phyloP scores from a whole-genome alignment of 768 basidiomycete species.

The Suillus sp. region DNA sequence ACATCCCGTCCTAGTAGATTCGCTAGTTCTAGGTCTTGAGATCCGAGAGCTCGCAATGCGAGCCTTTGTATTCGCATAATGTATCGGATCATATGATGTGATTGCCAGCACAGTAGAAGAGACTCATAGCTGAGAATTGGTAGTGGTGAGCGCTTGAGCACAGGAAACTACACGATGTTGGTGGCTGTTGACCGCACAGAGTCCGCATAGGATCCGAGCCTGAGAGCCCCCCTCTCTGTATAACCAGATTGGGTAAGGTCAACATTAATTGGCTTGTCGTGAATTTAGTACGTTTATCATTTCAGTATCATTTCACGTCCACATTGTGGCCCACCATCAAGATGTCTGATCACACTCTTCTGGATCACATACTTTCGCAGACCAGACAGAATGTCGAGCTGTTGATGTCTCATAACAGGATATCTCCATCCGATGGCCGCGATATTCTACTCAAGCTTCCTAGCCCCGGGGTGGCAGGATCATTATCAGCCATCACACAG shows the following conservation, averaged over 20 bases:
- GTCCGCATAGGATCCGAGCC: neutral
- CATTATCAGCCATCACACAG: slow-evolving; percentile 25
- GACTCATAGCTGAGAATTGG: neutral
- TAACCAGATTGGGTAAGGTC: neutral
- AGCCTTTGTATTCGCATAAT: neutral
- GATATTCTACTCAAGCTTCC: slow-evolving; percentile 43
- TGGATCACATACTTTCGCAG: slow-evolving; percentile 46
- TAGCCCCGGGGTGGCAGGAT: slow-evolving; percentile 20
- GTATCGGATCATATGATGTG: neutral
- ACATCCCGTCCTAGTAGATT: neutral
- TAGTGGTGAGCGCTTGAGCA: neutral
- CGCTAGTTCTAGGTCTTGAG: neutral
- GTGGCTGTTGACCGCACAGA: neutral
- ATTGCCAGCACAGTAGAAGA: neutral
- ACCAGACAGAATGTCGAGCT: slow-evolving; percentile 49
- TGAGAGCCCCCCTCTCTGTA: neutral
- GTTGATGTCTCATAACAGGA: slow-evolving; percentile 44
- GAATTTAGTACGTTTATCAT: neutral
- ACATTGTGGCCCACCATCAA: neutral
- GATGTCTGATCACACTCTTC: slow-evolving; percentile 29
- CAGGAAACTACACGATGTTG: neutral
- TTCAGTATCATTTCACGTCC: neutral
- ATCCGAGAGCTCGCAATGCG: neutral
- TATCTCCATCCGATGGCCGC: slow-evolving; percentile 42
- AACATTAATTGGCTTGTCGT: neutral